Conservation (phyloP, 192 early-diverging fungal species). For the Coemansia sp. region DNA sequence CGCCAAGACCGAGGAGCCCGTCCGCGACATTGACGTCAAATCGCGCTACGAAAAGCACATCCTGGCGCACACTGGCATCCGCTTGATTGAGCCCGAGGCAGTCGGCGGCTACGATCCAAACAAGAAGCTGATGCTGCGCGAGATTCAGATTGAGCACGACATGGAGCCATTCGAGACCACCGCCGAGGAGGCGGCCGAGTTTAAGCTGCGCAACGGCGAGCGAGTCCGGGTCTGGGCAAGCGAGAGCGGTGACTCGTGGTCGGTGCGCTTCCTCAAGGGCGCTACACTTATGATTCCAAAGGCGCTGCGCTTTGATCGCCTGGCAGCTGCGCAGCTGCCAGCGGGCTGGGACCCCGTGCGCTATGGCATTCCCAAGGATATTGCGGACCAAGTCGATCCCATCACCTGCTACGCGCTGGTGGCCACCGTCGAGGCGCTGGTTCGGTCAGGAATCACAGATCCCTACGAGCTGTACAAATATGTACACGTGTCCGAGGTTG, state of each 20-base stretch:
- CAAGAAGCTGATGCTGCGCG: constrained; percentile 87
- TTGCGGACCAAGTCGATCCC: constrained; percentile 89
- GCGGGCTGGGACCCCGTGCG: constrained; percentile 93
- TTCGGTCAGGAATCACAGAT: constrained; percentile 91
- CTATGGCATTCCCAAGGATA: constrained; percentile 92
- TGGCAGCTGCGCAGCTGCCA: constrained; percentile 92
- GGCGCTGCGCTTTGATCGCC: constrained; percentile 91
- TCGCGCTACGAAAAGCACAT: constrained; percentile 91
- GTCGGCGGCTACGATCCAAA: constrained; percentile 72
- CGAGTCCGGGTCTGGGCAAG: constrained; percentile 65
- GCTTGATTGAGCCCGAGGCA: constrained; percentile 30
- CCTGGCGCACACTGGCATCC: constrained; percentile 85
- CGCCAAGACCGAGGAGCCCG: constrained; percentile 73
- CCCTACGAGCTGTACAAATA: constrained; percentile 98
- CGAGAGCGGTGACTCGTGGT: constrained; percentile 65
- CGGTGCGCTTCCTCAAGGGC: constrained; percentile 83
- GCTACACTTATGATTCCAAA: constrained; percentile 90
- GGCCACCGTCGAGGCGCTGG: constrained; percentile 90
- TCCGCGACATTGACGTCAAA: constrained; percentile 87
- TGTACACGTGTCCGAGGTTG: constrained; percentile 92
- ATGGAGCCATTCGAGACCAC: constrained; percentile 86
- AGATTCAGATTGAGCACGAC: constrained; percentile 86
- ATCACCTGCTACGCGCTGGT: constrained; percentile 90
- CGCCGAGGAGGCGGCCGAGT: constrained; percentile 84
- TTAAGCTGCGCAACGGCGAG: constrained; percentile 83